phyloP scores from a whole-genome alignment of 192 early-diverging fungal species.

The Rhizoclosmatium globosum region DNA sequence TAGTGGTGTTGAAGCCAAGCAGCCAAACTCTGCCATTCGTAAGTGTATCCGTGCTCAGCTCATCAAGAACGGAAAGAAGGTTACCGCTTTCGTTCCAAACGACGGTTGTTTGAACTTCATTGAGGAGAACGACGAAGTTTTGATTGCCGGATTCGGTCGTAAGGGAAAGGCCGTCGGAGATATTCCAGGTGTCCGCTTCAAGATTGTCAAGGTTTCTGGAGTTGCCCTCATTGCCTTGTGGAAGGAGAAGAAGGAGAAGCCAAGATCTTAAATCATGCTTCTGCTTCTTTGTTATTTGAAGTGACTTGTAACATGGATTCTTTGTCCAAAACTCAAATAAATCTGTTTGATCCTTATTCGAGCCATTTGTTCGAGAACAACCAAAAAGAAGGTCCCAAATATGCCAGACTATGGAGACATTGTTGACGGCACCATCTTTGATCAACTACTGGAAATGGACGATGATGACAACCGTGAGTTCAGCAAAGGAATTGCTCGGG shows the following conservation, averaged over 20 bases:
- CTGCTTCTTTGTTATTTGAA: neutral
- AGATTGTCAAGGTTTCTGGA: conserved; percentile 99
- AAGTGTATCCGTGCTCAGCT: conserved; percentile 99
- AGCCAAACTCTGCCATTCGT: conserved; percentile 99
- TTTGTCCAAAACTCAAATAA: neutral
- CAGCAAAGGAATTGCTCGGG: conserved; percentile 75
- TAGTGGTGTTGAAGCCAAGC: conserved; percentile 99
- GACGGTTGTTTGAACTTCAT: conserved; percentile 99
- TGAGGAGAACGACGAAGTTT: conserved; percentile 99
- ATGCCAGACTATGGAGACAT: conserved; percentile 54
- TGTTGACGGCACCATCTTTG: conserved; percentile 82
- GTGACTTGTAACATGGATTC: neutral
- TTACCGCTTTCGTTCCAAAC: conserved; percentile 99
- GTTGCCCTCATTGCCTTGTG: conserved; percentile 98
- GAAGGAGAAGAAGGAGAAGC: conserved; percentile 99
- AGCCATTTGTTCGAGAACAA: neutral
- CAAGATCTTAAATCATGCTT: conserved; percentile 64
- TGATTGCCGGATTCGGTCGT: conserved; percentile 99
- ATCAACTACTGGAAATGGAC: conserved; percentile 92
- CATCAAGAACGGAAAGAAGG: conserved; percentile 99
- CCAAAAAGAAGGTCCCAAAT: neutral
- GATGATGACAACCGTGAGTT: conserved; percentile 81
- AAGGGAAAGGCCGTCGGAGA: conserved; percentile 99
- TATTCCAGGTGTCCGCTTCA: conserved; percentile 99
- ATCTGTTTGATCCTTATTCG: neutral